Conservation (phyloP, 2,329 filamentous ascomycete species). For the Phialophora chinensis region DNA sequence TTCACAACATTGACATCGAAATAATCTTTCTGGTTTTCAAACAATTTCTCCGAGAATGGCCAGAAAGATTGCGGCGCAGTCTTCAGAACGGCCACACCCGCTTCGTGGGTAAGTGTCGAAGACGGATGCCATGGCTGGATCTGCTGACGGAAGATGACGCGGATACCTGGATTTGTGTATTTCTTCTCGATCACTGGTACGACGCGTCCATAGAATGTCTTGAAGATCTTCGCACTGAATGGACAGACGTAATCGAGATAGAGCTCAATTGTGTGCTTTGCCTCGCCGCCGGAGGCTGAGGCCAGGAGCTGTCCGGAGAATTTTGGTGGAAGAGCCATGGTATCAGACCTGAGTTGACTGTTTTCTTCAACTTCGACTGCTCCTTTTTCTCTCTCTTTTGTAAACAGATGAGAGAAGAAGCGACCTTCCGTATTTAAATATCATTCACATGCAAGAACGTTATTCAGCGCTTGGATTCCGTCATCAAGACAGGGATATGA, state of each 20-base stretch:
- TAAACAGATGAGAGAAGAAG: neutral
- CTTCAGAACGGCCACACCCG: conserved; percentile 77
- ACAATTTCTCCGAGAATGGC: conserved; percentile 74
- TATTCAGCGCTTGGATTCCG: conserved; percentile 23
- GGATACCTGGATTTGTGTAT: conserved; percentile 63
- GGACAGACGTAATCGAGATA: conserved; percentile 92
- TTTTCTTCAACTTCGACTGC: neutral
- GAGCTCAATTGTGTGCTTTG: conserved; percentile 61
- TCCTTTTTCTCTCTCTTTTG: neutral
- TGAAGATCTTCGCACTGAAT: conserved; percentile 75
- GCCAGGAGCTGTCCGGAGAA: conserved; percentile 60
- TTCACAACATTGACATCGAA: conserved; percentile 86
- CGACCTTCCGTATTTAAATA: neutral
- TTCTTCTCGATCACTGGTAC: conserved; percentile 68
- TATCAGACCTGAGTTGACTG: conserved; percentile 1
- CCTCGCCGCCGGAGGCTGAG: conserved; percentile 50
- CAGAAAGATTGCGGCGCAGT: conserved; percentile 76
- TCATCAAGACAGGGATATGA: conserved; percentile 12
- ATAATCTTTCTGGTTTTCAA: conserved; percentile 73
- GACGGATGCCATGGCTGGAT: conserved; percentile 95
- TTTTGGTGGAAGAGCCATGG: conserved; percentile 65
- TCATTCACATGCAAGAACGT: conserved; percentile 15
- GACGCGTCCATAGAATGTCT: conserved; percentile 72
- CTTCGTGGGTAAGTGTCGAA: conserved; percentile 74
- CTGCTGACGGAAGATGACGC: conserved; percentile 85